Conservation (phyloP, 805 yeast species). For the Starmerella sirachaensis region DNA sequence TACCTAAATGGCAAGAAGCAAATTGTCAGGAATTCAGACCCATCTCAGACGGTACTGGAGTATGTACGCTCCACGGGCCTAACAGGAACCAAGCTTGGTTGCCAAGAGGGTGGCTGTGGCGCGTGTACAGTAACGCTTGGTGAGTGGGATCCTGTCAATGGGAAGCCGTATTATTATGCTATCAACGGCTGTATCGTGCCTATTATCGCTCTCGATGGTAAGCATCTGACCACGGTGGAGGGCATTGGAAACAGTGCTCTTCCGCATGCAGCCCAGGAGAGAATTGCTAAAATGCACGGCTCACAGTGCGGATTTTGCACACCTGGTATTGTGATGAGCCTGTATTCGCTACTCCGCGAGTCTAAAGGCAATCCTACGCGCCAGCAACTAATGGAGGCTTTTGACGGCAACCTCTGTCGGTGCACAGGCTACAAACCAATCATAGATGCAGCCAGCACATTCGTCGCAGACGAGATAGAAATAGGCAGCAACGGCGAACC, state of each 20-base stretch:
- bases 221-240: slow-evolving; percentile 38
- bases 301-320: slow-evolving; percentile 43
- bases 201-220: slow-evolving; percentile 35
- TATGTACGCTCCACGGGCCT: slow-evolving; percentile 32
- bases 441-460: slow-evolving; percentile 37
- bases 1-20: slow-evolving; percentile 34
- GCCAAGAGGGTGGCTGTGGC: slow-evolving; percentile 43
- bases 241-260: slow-evolving; percentile 34
- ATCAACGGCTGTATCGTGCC: slow-evolving; percentile 40
- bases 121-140: slow-evolving; percentile 39
- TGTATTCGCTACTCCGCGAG: slow-evolving; percentile 34
- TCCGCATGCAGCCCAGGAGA: slow-evolving; percentile 40
- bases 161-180: slow-evolving; percentile 30
- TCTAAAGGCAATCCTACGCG: slow-evolving; percentile 31
- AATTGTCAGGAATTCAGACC: slow-evolving; percentile 32
- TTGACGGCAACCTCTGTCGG: slow-evolving; percentile 39
- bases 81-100: slow-evolving; percentile 38
- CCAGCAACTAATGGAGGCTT: slow-evolving; percentile 34
- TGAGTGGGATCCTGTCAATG: slow-evolving; percentile 25
- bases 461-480: slow-evolving; percentile 24
- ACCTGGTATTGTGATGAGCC: slow-evolving; percentile 40
- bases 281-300: slow-evolving; percentile 39
- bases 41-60: slow-evolving; percentile 35
- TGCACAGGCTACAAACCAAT: slow-evolving; percentile 43
- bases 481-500: no score